Percentiles rank a stretch among this genome's conserved stretches.
Evolutionary conservation across 2,329 filamentous ascomycete species (phyloP).

Genomic region (Epichloe sibirici): DNA sequence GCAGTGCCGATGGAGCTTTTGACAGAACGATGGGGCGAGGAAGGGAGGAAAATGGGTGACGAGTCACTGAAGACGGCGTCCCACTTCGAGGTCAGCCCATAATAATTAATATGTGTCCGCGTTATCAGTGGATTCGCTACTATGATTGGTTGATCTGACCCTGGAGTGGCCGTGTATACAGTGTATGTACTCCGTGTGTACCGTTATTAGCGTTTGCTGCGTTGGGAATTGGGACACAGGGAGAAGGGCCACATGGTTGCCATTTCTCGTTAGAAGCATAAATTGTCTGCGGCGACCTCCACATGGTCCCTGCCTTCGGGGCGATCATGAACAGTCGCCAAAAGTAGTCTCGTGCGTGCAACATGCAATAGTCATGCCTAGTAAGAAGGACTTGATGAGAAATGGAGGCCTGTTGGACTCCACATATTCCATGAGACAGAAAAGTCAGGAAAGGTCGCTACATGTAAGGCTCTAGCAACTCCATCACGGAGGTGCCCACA

Average conservation of each 20-base stretch:
- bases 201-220: neutral
- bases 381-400: too few relatives aligned
- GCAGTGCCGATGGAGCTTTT: neutral
- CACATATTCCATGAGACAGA: too few relatives aligned
- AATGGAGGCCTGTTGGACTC: too few relatives aligned
- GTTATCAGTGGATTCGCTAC: neutral
- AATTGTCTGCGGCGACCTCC: too few relatives aligned
- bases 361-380: too few relatives aligned
- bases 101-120: neutral
- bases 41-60: neutral
- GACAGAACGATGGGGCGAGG: neutral
- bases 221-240: too few relatives aligned
- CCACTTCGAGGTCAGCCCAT: neutral
- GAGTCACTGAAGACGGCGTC: neutral
- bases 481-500: too few relatives aligned
- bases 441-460: too few relatives aligned
- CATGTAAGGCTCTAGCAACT: too few relatives aligned
- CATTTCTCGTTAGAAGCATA: neutral
- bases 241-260: neutral
- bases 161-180: too few relatives aligned
- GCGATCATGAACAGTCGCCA: neutral
- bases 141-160: neutral
- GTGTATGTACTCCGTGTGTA: too few relatives aligned
- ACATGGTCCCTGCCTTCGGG: too few relatives aligned
- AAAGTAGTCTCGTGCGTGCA: neutral